These are phyloP conservation scores for Talaromyces sp. DNA, from an alignment of 2,329 filamentous ascomycete genomes.

Conservation along the genomic window DNA sequence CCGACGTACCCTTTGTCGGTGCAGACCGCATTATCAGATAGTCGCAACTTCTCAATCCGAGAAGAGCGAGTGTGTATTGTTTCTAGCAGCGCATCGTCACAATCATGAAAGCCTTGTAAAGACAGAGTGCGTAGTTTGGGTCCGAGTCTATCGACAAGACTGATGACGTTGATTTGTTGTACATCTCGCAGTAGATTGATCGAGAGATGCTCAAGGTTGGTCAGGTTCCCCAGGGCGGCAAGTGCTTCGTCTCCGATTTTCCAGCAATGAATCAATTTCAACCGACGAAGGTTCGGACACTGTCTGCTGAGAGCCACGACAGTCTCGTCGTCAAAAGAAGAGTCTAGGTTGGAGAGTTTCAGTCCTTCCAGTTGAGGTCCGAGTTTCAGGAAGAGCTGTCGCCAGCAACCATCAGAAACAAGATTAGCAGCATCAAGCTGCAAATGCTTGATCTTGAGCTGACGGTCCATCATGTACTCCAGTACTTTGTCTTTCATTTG, in stretches of 20 bases:
- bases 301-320: slow-evolving; percentile 60
- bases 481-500: slow-evolving; percentile 86
- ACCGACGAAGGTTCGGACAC: slow-evolving; percentile 67
- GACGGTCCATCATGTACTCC: slow-evolving; percentile 73
- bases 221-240: slow-evolving; percentile 60
- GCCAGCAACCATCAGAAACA: slow-evolving; percentile 73
- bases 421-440: slow-evolving; percentile 84
- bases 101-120: slow-evolving; percentile 64
- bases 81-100: slow-evolving; percentile 68
- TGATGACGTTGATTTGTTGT: slow-evolving; percentile 57
- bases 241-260: slow-evolving; percentile 67
- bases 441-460: slow-evolving; percentile 67
- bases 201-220: slow-evolving; percentile 70
- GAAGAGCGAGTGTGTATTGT: slow-evolving; percentile 69
- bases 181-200: slow-evolving; percentile 63
- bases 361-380: slow-evolving; percentile 66
- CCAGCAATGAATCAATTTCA: slow-evolving; percentile 82
- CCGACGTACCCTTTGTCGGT: slow-evolving; percentile 71
- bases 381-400: slow-evolving; percentile 63
- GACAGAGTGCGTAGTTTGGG: slow-evolving; percentile 72
- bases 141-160: slow-evolving; percentile 64
- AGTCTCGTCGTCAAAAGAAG: slow-evolving; percentile 71
- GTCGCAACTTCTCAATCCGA: slow-evolving; percentile 70
- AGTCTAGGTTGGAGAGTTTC: slow-evolving; percentile 81
- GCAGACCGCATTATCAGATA: slow-evolving; percentile 72